Conservation (phyloP, 2,329 filamentous ascomycete genomes). For the Ophiostoma himal-ulmi region DNA sequence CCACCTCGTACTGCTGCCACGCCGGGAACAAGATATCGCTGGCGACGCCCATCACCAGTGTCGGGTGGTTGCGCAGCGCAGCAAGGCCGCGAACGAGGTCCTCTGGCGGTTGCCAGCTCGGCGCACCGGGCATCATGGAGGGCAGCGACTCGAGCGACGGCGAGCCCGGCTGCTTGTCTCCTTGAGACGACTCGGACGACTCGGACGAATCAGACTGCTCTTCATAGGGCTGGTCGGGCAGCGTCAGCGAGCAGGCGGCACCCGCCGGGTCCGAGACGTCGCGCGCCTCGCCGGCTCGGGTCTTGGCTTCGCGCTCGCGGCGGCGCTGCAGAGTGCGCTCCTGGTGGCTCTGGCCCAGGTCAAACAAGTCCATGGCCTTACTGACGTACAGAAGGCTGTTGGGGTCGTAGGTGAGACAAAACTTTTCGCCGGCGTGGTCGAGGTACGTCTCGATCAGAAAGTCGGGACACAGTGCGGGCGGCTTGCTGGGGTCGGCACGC, state of each 20-base stretch:
- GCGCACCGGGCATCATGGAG: constrained; percentile 16
- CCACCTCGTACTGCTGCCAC: constrained; percentile 95
- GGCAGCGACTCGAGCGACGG: constrained; percentile 27
- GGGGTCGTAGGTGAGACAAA: constrained; percentile 91
- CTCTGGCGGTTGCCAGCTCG: constrained; percentile 56
- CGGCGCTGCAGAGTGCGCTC: constrained; percentile 56
- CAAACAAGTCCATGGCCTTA: constrained; percentile 98
- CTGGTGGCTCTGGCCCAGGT: constrained; percentile 71
- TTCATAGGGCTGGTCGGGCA: constrained; percentile 78
- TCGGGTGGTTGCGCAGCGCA: constrained; percentile 66
- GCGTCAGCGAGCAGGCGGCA: constrained; percentile 63
- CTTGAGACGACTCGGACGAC: constrained; percentile 39
- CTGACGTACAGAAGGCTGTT: constrained; percentile 95
- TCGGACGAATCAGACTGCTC: constrained; percentile 61
- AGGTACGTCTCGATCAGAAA: constrained; percentile 98
- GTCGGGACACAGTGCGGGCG: constrained; percentile 90
- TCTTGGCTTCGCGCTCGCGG: constrained; percentile 41
- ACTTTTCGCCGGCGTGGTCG: constrained; percentile 97
- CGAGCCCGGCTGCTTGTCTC: not conserved
- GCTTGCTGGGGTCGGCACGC: constrained; percentile 77
- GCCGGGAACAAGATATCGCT: constrained; percentile 96
- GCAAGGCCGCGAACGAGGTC: constrained; percentile 75
- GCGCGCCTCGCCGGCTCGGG: not conserved
- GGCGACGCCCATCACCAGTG: constrained; percentile 86
- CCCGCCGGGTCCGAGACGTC: not conserved